Percentiles rank a stretch among this genome's conserved stretches.
phyloP scores from a whole-genome alignment of 2,329 filamentous ascomycete genomes.

The Aurifilum marmelostoma region DNA sequence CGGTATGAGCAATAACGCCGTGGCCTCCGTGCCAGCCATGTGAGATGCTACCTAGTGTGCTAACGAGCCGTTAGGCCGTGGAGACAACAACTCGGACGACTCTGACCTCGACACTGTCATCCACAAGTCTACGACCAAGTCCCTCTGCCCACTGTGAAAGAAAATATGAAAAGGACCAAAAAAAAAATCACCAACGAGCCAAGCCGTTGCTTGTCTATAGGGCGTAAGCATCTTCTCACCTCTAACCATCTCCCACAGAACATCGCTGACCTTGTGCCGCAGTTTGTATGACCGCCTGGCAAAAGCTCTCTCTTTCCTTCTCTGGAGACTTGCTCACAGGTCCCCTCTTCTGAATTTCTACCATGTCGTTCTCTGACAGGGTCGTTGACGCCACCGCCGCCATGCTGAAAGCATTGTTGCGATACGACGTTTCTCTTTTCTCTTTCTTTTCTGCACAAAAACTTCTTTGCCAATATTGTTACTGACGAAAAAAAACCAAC shows the following conservation, averaged over 20 bases:
- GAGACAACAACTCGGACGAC: neutral
- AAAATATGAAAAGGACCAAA: neutral
- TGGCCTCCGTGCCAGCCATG: too few relatives aligned
- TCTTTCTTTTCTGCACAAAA: neutral
- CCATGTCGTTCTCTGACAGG: conserved; percentile 30
- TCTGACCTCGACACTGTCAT: conserved; percentile 11
- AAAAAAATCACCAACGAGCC: neutral
- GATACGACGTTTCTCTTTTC: neutral
- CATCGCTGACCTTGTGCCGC: neutral
- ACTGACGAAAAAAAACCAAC: conserved; percentile 1
- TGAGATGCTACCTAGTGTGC: too few relatives aligned
- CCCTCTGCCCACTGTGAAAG: conserved; percentile 11
- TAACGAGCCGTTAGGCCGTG: neutral
- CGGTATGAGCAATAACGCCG: conserved; percentile 11
- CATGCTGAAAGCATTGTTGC: neutral
- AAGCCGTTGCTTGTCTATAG: conserved; percentile 4
- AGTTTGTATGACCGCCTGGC: conserved; percentile 26
- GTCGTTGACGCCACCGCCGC: conserved; percentile 12
- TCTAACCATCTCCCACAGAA: too few relatives aligned
- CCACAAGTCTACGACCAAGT: conserved; percentile 11
- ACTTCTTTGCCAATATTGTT: neutral
- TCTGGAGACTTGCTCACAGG: conserved; percentile 33
- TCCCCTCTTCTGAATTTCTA: conserved; percentile 33
- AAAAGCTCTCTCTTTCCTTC: conserved; percentile 38
- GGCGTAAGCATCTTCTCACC: conserved; percentile 16